These are phyloP conservation scores for Colletotrichum orbiculare DNA, from an alignment of 2,329 filamentous ascomycete genomes.

Conservation along the genomic window DNA sequence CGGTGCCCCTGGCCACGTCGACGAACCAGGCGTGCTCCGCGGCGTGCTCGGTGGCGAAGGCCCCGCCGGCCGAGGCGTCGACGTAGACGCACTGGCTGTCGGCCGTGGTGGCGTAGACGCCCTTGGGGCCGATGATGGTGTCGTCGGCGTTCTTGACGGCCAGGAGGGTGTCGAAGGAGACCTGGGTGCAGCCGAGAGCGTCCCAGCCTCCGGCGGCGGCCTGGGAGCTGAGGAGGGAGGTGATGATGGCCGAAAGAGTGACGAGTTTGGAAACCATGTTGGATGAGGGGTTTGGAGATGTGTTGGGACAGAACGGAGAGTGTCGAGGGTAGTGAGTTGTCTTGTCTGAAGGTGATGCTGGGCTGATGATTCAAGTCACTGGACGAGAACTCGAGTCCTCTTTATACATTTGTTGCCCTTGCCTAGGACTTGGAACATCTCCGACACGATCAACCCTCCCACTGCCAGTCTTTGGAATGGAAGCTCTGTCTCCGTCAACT, in stretches of 20 bases:
- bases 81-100: conserved; percentile 8
- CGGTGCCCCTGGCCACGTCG: neutral
- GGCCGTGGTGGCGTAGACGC: conserved; percentile 1
- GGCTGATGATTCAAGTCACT: no score
- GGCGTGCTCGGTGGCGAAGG: neutral
- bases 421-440: no score
- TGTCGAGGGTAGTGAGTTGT: neutral
- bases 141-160: neutral
- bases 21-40: neutral
- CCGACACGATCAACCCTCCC: no score
- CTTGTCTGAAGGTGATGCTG: no score
- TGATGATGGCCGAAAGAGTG: neutral
- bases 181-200: neutral
- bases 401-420: no score
- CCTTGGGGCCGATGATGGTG: neutral
- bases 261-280: neutral
- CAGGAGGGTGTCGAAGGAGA: neutral
- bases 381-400: no score
- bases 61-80: neutral
- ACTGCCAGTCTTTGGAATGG: no score
- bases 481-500: no score
- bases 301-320: neutral
- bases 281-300: neutral
- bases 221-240: neutral
- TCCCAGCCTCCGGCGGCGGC: neutral